A percentile compares a stretch with the other conserved stretches of the same genome.
phyloP scores from a whole-genome alignment of 2,329 filamentous ascomycete genomes.

The Ploettnerulaceae sp. region DNA sequence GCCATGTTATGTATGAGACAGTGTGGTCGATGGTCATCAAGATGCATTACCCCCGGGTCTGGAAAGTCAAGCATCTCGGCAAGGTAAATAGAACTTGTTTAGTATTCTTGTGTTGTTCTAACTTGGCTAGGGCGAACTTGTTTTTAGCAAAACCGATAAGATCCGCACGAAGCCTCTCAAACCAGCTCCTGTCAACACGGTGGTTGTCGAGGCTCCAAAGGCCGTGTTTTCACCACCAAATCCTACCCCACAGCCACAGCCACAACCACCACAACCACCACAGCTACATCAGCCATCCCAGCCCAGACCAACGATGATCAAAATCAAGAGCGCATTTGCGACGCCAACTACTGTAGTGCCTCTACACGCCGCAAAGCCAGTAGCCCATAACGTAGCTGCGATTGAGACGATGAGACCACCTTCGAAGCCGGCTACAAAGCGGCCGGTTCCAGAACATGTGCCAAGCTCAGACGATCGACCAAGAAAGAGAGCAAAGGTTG shows the following conservation, averaged over 20 bases:
- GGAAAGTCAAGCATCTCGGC: slow-evolving; percentile 38
- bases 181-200: background rate
- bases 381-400: background rate
- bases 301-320: background rate
- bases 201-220: slow-evolving; percentile 5
- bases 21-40: slow-evolving; percentile 43
- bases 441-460: slow-evolving; percentile 15
- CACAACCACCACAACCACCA: background rate
- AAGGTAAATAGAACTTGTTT: slow-evolving; percentile 29
- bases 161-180: slow-evolving; percentile 25
- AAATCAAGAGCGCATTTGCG: slow-evolving; percentile 3
- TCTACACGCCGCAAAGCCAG: background rate
- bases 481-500: slow-evolving; percentile 11
- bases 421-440: slow-evolving; percentile 12
- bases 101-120: slow-evolving; percentile 4
- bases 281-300: background rate
- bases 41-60: slow-evolving; percentile 44
- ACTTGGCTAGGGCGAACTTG: slow-evolving; percentile 27
- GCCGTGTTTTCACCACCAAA: slow-evolving; percentile 4
- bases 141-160: slow-evolving; percentile 30
- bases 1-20: slow-evolving; percentile 46
- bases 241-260: background rate
- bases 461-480: slow-evolving; percentile 8
- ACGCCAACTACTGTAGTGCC: slow-evolving; percentile 1
- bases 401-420: slow-evolving; percentile 7